These are phyloP conservation scores for Tympanopsis confertula DNA, from an alignment of 2,329 filamentous ascomycete genomes.

Conservation along the genomic window DNA sequence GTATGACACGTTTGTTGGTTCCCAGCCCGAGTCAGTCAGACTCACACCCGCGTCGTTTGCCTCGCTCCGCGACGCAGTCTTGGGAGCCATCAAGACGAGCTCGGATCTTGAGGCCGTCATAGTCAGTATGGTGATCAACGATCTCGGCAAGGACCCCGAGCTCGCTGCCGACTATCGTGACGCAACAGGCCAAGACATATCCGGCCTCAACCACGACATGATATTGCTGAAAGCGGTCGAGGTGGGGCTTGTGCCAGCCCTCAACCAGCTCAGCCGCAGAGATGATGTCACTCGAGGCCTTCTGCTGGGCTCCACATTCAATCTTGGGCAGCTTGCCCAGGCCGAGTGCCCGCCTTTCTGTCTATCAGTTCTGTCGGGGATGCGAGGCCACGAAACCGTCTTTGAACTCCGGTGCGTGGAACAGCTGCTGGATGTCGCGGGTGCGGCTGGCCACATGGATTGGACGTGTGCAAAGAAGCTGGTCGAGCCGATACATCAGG, in stretches of 20 bases:
- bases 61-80: conserved; percentile 12
- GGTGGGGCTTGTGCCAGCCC: conserved; percentile 12
- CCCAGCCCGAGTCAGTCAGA: conserved; percentile 11
- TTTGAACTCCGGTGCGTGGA: conserved; percentile 22
- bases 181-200: conserved; percentile 9
- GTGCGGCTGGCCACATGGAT: conserved; percentile 20
- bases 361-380: conserved; percentile 12
- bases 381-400: conserved; percentile 12
- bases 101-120: conserved; percentile 16
- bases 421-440: conserved; percentile 22
- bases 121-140: conserved; percentile 20
- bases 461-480: conserved; percentile 16
- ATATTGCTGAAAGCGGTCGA: conserved; percentile 15
- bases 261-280: conserved; percentile 12
- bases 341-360: conserved; percentile 20
- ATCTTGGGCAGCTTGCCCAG: conserved; percentile 23
- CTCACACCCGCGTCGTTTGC: conserved; percentile 16
- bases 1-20: conserved; percentile 16
- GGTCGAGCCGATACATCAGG: conserved; percentile 17
- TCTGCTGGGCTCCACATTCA: conserved; percentile 19
- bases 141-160: conserved; percentile 21
- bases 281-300: conserved; percentile 18
- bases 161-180: conserved; percentile 11
- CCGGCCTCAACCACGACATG: conserved; percentile 15
- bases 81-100: conserved; percentile 5